A percentile compares a stretch with the other conserved stretches of the same genome.
These are phyloP conservation scores for Pseudocercospora musae DNA, from an alignment of 2,329 filamentous ascomycete genomes.

Conservation along the genomic window DNA sequence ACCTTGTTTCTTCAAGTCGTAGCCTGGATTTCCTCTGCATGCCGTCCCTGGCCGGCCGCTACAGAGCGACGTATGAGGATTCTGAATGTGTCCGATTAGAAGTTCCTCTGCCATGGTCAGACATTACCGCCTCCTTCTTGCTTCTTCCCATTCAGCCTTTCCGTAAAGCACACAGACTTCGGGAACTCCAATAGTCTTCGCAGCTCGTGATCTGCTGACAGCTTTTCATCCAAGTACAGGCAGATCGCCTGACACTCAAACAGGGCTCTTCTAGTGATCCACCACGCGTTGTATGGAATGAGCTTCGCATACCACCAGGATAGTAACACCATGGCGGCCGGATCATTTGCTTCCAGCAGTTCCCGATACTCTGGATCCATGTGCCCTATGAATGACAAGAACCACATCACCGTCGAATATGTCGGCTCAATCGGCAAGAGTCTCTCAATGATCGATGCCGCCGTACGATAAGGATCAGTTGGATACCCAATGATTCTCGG, in stretches of 20 bases:
- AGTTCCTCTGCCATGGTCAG: conserved; percentile 1
- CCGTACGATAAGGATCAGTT: conserved; percentile 33
- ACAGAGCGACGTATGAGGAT: too few species aligned
- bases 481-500: conserved; percentile 13
- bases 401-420: conserved; percentile 44
- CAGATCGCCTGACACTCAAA: conserved; percentile 52
- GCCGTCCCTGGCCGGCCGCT: too few species aligned
- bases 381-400: conserved; percentile 48
- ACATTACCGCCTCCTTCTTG: background rate
- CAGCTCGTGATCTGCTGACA: conserved; percentile 11
- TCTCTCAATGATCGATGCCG: conserved; percentile 35
- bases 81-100: too few species aligned
- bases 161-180: conserved; percentile 8
- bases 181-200: conserved; percentile 16
- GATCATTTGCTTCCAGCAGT: conserved; percentile 52
- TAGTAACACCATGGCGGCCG: conserved; percentile 54
- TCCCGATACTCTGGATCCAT: conserved; percentile 45
- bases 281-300: conserved; percentile 48
- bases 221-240: conserved; percentile 38
- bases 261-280: conserved; percentile 45
- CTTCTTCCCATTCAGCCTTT: background rate
- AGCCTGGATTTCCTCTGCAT: too few species aligned
- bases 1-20: too few species aligned
- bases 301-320: conserved; percentile 55
- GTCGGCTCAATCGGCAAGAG: conserved; percentile 38